Base-by-base conservation (phyloP, 345 rosid species). In the Laguncularia racemosa region DNA sequence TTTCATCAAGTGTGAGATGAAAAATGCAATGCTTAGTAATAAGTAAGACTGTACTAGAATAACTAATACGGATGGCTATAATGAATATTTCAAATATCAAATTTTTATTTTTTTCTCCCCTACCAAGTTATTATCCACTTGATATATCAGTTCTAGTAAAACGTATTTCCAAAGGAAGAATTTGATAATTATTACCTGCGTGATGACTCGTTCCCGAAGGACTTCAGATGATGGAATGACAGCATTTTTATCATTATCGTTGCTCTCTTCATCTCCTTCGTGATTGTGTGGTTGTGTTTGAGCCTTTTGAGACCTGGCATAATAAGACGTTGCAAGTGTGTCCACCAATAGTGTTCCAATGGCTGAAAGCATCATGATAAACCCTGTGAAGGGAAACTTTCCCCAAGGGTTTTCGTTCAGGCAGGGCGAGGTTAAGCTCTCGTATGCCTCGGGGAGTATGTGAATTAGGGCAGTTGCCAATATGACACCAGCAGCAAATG, bases 281-380 rank as follows among this genome's bases (percentile, higher is more conserved):
- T 50, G 12, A 16, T 50, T 13, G 15, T 16, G 53, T 50, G 21
- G 14, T 52, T 7, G 21, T 14, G 20, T 21, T 52, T 52, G 21
- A 20, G 15, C 55, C 55, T 21, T 8, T 1, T 16, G 55, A 13
- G 55, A 52, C 21, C 21, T 52, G 21, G 55, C 18, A 6, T 19
- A 52, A 18, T 52, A 52, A 52, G 55, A 52, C 0, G 83, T 80
- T 4, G 93, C 84, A 62, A 83, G 14, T 15, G 95, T 81, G 23
- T 90, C 97, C 13, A 87, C 79, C 72, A 70, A 71, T 15, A 90
- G 68, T 12, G 91, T 85, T 7, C 67, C 16, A 7, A 90, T 44
- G 58, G 76, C 91, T 2, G 93, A 76, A 53, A 90, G 52, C 97
- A 90, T 90, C 6, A 95, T 90, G 0, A 83, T 84, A 63, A 90